phyloP scores from a whole-genome alignment of 495 filamentous ascomycete species.

The Podospora comata region DNA sequence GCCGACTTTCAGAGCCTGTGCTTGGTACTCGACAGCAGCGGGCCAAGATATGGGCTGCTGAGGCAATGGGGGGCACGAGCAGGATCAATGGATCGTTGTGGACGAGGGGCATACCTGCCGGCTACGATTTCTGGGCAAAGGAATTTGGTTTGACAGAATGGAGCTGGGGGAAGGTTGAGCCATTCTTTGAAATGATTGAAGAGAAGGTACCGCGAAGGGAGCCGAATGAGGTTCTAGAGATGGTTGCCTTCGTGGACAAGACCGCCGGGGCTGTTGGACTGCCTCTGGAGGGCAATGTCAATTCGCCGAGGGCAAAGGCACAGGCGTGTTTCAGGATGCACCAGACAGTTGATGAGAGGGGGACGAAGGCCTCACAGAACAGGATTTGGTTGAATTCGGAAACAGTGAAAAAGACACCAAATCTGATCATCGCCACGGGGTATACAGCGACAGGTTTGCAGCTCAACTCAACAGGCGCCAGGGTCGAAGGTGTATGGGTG shows the following conservation, averaged over 20 bases:
- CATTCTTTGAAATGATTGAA: constrained; percentile 29
- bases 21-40: constrained; percentile 9
- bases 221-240: neutral
- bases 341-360: constrained; percentile 22
- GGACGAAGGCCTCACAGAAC: constrained; percentile 22
- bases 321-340: constrained; percentile 28
- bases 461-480: neutral
- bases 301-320: constrained; percentile 7
- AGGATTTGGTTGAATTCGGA: constrained; percentile 20
- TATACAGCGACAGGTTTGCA: neutral
- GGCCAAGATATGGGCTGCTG: constrained; percentile 24
- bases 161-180: constrained; percentile 31
- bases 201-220: constrained; percentile 5
- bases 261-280: neutral
- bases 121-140: constrained; percentile 29
- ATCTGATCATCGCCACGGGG: neutral
- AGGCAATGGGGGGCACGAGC: constrained; percentile 28
- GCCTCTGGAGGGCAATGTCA: neutral
- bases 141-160: constrained; percentile 26
- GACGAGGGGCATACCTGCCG: constrained; percentile 27
- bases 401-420: neutral
- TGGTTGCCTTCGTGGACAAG: neutral
- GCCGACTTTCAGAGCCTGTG: constrained; percentile 28
- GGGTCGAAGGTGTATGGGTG: neutral
- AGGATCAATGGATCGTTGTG: constrained; percentile 31